Evolutionary conservation across 345 rosid species (phyloP).

Genomic region (Erucastrum elatum): DNA sequence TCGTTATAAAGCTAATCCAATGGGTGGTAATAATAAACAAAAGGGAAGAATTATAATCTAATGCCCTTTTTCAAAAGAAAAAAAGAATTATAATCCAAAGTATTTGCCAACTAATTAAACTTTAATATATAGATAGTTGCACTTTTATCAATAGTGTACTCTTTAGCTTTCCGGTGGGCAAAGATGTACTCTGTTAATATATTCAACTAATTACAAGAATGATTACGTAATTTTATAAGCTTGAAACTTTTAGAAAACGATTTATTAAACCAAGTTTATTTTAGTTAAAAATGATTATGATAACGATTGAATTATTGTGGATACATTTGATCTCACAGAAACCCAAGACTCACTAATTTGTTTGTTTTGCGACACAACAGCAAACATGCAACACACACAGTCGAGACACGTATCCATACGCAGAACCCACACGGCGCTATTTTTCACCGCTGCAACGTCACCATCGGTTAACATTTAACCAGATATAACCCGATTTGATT

Average conservation of each 20-base stretch:
- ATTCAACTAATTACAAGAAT: background rate
- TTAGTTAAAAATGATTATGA: background rate
- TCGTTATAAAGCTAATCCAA: background rate
- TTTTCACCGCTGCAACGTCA: too few species aligned
- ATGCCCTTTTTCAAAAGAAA: too few species aligned
- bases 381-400: too few species aligned
- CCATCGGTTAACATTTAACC: too few species aligned
- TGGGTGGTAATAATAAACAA: constrained; percentile 5
- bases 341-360: too few species aligned
- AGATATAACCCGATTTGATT: too few species aligned
- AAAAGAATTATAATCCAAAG: background rate
- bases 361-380: too few species aligned
- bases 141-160: background rate
- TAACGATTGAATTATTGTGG: background rate
- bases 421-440: too few species aligned
- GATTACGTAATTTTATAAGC: background rate
- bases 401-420: too few species aligned
- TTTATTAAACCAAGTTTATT: background rate
- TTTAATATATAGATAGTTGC: background rate
- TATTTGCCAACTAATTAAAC: background rate
- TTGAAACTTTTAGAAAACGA: background rate
- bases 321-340: background rate
- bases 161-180: background rate
- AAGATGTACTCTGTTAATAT: background rate
- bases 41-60: background rate